Evolutionary conservation across 2,329 filamentous ascomycete species (phyloP).

Genomic region (Talaromyces sp.): DNA sequence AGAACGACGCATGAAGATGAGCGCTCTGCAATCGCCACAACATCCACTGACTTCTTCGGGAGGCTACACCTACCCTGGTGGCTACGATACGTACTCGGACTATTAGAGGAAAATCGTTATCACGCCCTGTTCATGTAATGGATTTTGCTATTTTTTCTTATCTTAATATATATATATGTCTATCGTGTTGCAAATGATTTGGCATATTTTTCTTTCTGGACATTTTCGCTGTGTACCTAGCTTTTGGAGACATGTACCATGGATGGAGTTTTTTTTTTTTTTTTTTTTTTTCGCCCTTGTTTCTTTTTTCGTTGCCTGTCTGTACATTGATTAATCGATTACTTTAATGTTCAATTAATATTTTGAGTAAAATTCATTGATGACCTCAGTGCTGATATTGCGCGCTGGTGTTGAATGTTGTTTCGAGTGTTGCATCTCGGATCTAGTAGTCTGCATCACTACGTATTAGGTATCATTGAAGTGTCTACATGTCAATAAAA

Average conservation of each 20-base stretch:
- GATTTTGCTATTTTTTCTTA: not conserved
- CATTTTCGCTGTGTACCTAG: constrained; percentile 4
- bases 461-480: not conserved
- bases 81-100: constrained; percentile 33
- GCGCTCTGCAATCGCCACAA: constrained; percentile 18
- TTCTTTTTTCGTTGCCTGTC: not conserved
- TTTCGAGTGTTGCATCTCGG: too few species aligned
- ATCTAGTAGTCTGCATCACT: too few species aligned
- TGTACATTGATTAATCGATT: not conserved
- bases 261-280: not conserved
- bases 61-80: constrained; percentile 24
- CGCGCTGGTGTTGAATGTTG: too few species aligned
- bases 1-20: constrained; percentile 35
- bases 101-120: constrained; percentile 21
- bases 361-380: not conserved
- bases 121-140: not conserved
- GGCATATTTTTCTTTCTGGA: constrained; percentile 1
- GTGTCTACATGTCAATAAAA: not conserved
- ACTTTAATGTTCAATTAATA: not conserved
- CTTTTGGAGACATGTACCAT: not conserved
- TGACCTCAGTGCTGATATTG: not conserved
- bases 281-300: not conserved
- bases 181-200: not conserved
- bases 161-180: not conserved
- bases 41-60: constrained; percentile 13